Evolutionary conservation across 164 flowering plant species (phyloP).

Genomic region (Brasenia schreberi): DNA sequence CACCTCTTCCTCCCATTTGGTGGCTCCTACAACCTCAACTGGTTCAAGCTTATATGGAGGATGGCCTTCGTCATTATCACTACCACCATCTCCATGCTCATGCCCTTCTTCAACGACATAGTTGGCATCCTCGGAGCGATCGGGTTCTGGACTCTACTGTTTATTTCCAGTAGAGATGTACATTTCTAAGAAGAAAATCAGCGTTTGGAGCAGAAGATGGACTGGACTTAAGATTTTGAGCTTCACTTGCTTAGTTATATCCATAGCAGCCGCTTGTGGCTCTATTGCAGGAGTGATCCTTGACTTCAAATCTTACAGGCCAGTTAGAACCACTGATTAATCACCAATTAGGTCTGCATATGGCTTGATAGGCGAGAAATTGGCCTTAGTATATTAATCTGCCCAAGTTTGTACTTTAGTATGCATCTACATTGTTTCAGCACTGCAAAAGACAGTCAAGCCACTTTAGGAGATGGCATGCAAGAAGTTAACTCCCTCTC

Average conservation of each 20-base stretch:
- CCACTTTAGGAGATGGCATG: too few species aligned
- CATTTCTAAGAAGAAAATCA: slow-evolving; percentile 31
- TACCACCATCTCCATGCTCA: slow-evolving; percentile 47
- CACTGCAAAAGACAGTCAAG: too few species aligned
- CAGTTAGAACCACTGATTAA: slow-evolving; percentile 36
- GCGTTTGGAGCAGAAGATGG: slow-evolving; percentile 27
- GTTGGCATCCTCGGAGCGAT: slow-evolving; percentile 58
- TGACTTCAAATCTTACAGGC: slow-evolving; percentile 47
- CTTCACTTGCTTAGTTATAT: slow-evolving; percentile 28
- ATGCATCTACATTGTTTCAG: too few species aligned
- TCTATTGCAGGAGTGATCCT: slow-evolving; percentile 44
- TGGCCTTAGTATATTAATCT: too few species aligned
- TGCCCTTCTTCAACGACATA: slow-evolving; percentile 69
- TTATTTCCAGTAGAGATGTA: slow-evolving; percentile 51
- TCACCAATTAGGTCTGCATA: too few species aligned
- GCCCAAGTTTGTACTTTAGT: too few species aligned
- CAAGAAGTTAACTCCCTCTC: rapidly evolving
- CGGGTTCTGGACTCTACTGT: slow-evolving; percentile 64
- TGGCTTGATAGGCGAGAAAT: too few species aligned
- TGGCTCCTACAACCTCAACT: slow-evolving; percentile 29
- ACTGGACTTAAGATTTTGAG: slow-evolving; percentile 38
- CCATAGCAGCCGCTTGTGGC: slow-evolving; percentile 42
- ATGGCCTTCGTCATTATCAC: slow-evolving; percentile 32
- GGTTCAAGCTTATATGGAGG: slow-evolving; percentile 48
- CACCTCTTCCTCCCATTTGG: slow-evolving; percentile 25